Percentiles rank a stretch among this genome's conserved stretches.
These are phyloP conservation scores for Spinacia oleracea DNA, from an alignment of 179 eudicot species.

Conservation along the genomic window DNA sequence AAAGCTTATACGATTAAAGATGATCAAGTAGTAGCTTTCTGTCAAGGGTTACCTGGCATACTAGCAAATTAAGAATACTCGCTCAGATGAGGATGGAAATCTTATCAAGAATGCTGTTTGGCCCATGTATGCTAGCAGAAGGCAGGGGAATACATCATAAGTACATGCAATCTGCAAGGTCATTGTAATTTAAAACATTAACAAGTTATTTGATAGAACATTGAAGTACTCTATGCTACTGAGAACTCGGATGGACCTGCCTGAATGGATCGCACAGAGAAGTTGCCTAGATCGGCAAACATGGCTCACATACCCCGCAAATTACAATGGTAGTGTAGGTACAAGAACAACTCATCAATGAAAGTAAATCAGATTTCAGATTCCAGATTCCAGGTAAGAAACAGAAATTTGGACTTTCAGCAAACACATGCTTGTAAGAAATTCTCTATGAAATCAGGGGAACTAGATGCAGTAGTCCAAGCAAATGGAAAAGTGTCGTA, in stretches of 20 bases:
- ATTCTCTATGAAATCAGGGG: not conserved
- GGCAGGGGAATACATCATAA: slow-evolving; percentile 80
- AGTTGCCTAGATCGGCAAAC: slow-evolving; percentile 97
- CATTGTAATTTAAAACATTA: slow-evolving; percentile 12
- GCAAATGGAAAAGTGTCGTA: too few species aligned
- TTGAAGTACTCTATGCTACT: too few species aligned
- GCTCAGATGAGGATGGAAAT: too few species aligned
- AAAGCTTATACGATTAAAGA: not conserved
- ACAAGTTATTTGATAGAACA: too few species aligned
- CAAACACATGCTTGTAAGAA: not conserved
- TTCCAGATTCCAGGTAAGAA: not conserved
- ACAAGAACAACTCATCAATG: too few species aligned
- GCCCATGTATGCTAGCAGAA: slow-evolving; percentile 89
- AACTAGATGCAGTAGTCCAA: too few species aligned
- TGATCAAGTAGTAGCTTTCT: not conserved
- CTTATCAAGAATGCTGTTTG: slow-evolving; percentile 76
- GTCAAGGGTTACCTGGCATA: too few species aligned
- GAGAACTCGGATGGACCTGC: too few species aligned
- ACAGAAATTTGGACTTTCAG: not conserved
- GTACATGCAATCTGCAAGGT: slow-evolving; percentile 80
- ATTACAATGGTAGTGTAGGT: not conserved
- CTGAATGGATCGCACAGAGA: slow-evolving; percentile 81
- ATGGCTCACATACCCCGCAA: slow-evolving; percentile 43
- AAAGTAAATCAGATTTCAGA: too few species aligned
- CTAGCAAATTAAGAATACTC: too few species aligned